Base-by-base conservation (phyloP, 495 filamentous ascomycete genomes). In the Baudoinia panamericana region DNA sequence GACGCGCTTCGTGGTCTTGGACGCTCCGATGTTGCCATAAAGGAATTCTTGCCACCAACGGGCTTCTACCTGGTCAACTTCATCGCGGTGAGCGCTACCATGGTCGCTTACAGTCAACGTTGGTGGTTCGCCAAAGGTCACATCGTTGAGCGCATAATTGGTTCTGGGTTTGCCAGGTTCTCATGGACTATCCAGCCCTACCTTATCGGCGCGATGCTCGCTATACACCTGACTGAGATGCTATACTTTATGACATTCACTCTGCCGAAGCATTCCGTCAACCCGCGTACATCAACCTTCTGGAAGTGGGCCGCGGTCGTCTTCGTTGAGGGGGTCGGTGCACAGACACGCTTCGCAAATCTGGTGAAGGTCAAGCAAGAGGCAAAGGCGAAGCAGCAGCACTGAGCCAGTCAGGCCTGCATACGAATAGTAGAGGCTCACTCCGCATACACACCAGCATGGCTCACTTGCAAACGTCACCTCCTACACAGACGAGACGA, bases 271-370 rank as follows among this genome's bases (percentile, higher is more conserved):
- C 67, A 80, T 58, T 62, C 61, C 3, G 71, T 84, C n/a, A 55
- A 61, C 18, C 48, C 64, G 22, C 55, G 64, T 8, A 69, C 66
- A 21, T 28, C 39, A 25, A 35, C 75, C 35, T 86, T 79, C 78
- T 74, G 67, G 60, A 50, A 53, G 28, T 86, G 80, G 80, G 47
- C 74, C 16, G 43, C 53, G 12, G 68, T 64, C 22, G 64, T 57
- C 29, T 68, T 78, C 34, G 51, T 80, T 9, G 81, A 84, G 51
- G 81, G 81, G 0, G 55, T 63, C 35, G 63, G 58, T 11, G 54
- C 63, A 28, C 70, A 71, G 41, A 28, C 55, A 51, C 66, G 79
- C 35, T 73, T 82, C 53, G 65, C 71, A 54, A 48, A 51, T 24
- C 52, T 71, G 29, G 73, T 80, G 6, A 38, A 51, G 42, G 36